These are phyloP conservation scores for Triadica sebifera DNA, from an alignment of 345 rosid species.

Conservation along the genomic window DNA sequence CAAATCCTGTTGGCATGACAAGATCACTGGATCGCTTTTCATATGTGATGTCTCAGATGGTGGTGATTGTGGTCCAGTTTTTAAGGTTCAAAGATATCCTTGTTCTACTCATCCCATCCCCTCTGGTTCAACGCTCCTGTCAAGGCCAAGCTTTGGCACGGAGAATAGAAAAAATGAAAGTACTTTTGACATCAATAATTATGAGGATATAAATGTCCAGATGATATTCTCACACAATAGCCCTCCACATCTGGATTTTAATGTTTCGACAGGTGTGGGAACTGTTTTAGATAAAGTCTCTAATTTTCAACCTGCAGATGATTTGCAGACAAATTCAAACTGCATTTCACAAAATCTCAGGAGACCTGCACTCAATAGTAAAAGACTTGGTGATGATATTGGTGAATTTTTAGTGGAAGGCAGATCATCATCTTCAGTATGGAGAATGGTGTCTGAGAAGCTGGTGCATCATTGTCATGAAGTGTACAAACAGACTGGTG, in stretches of 20 bases:
- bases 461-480: conserved; percentile 25
- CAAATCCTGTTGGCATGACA: conserved; percentile 43
- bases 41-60: conserved; percentile 33
- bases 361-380: conserved; percentile 3
- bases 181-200: conserved; percentile 5
- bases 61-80: conserved; percentile 38
- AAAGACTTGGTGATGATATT: conserved; percentile 24
- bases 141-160: conserved; percentile 12
- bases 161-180: conserved; percentile 9
- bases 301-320: conserved; percentile 10
- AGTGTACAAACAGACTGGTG: conserved; percentile 23
- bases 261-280: conserved; percentile 5
- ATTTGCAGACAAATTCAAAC: not conserved
- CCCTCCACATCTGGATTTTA: conserved; percentile 29
- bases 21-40: conserved; percentile 39
- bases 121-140: conserved; percentile 30
- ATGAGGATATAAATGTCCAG: conserved; percentile 25
- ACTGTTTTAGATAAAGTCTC: conserved; percentile 5
- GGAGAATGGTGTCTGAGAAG: conserved; percentile 38
- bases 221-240: conserved; percentile 25
- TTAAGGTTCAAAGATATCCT: conserved; percentile 35
- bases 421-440: conserved; percentile 31
- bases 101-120: conserved; percentile 29
- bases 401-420: conserved; percentile 40
- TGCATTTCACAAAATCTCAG: not conserved